These are phyloP conservation scores for Talaromyces atroroseus DNA, from an alignment of 2,329 filamentous ascomycete genomes.

Conservation along the genomic window DNA sequence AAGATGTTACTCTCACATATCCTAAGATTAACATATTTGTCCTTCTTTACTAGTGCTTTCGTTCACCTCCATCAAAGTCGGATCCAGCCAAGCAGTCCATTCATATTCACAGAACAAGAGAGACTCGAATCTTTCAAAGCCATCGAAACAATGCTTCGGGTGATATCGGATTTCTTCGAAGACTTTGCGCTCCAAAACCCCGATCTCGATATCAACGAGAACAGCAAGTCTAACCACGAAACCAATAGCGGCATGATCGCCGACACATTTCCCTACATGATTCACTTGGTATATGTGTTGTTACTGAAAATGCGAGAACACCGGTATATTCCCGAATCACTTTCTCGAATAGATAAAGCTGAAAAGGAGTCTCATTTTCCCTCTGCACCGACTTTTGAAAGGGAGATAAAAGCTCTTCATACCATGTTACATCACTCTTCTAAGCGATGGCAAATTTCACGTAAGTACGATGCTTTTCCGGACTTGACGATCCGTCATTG, in stretches of 20 bases:
- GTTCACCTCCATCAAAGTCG: constrained; percentile 5
- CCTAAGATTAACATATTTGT: not conserved
- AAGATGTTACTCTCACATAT: no score
- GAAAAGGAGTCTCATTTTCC: not conserved
- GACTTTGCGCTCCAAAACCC: not conserved
- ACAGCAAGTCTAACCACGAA: not conserved
- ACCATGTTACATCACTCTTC: not conserved
- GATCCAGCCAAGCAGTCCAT: not conserved
- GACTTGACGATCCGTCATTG: not conserved
- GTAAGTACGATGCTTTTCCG: not conserved
- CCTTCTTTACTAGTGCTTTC: not conserved
- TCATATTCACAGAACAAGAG: constrained; percentile 2
- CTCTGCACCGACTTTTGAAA: not conserved
- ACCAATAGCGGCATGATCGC: not conserved
- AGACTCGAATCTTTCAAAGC: constrained; percentile 5
- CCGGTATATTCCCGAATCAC: not conserved
- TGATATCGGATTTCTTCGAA: constrained; percentile 5
- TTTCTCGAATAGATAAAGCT: not conserved
- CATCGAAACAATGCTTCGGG: constrained; percentile 8
- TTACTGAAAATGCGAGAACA: constrained; percentile 9
- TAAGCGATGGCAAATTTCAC: constrained; percentile 10
- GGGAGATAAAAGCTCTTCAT: not conserved
- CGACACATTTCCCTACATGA: constrained; percentile 10
- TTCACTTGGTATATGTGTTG: constrained; percentile 8
- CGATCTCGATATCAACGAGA: not conserved